phyloP scores from a whole-genome alignment of 2,329 filamentous ascomycete genomes.

The Monosporascus sp. region DNA sequence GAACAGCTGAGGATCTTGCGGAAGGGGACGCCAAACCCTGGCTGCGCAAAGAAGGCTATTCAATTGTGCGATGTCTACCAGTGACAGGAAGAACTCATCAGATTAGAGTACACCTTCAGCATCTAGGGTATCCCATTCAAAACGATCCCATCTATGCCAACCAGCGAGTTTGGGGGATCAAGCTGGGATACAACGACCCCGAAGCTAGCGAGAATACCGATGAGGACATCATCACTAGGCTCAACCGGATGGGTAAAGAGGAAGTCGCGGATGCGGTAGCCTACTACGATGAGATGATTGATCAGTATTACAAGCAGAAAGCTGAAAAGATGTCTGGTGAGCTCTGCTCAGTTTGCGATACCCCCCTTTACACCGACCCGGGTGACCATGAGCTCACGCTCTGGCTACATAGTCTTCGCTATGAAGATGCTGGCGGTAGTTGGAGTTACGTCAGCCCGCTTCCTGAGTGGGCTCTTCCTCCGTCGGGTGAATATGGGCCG shows the following conservation, averaged over 20 bases:
- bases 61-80: constrained; percentile 88
- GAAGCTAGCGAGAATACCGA: constrained; percentile 69
- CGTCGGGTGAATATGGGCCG: constrained; percentile 65
- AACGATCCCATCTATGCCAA: constrained; percentile 99
- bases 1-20: constrained; percentile 10
- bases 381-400: constrained; percentile 85
- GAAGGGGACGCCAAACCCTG: constrained; percentile 31
- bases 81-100: constrained; percentile 94
- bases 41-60: constrained; percentile 70
- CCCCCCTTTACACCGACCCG: constrained; percentile 88
- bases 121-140: constrained; percentile 87
- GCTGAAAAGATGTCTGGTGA: constrained; percentile 91
- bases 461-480: constrained; percentile 82
- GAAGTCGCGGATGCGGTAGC: constrained; percentile 86
- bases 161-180: constrained; percentile 79
- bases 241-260: constrained; percentile 88
- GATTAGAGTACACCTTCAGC: constrained; percentile 89
- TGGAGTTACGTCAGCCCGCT: constrained; percentile 87
- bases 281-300: constrained; percentile 91
- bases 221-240: constrained; percentile 80
- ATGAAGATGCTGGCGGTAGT: constrained; percentile 73
- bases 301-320: constrained; percentile 81
- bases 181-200: constrained; percentile 62
- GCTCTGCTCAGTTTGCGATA: constrained; percentile 74
- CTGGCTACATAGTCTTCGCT: constrained; percentile 87